These are phyloP conservation scores for Cladorrhinum sp. DNA, from an alignment of 2,329 filamentous ascomycete species.

Conservation along the genomic window DNA sequence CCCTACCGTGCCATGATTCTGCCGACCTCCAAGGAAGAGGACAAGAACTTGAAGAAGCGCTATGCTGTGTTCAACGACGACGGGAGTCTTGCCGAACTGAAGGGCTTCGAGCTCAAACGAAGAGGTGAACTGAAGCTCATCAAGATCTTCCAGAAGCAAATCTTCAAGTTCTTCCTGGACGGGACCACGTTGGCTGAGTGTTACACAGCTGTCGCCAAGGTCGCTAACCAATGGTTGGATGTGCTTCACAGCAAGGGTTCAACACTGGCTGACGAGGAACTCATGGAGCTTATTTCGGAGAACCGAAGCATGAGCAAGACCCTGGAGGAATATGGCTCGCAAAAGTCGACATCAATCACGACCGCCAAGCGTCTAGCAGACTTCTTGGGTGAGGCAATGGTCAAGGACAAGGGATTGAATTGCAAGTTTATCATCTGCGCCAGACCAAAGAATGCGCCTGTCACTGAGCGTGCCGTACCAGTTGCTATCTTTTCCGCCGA, in stretches of 20 bases:
- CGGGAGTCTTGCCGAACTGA: constrained; percentile 89
- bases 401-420: constrained; percentile 97
- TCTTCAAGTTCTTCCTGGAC: constrained; percentile 99
- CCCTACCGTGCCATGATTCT: constrained; percentile 97
- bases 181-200: constrained; percentile 83
- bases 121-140: constrained; percentile 98
- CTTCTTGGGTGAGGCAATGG: constrained; percentile 96
- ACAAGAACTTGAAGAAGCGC: constrained; percentile 99
- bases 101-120: constrained; percentile 96
- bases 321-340: constrained; percentile 87
- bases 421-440: constrained; percentile 99
- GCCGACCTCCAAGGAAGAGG: constrained; percentile 96
- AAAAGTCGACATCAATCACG: constrained; percentile 99
- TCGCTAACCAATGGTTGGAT: constrained; percentile 95
- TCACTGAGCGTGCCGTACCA: constrained; percentile 90
- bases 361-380: constrained; percentile 93
- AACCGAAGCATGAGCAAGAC: constrained; percentile 98
- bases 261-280: constrained; percentile 90
- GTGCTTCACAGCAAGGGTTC: constrained; percentile 85
- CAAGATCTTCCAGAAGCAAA: constrained; percentile 99
- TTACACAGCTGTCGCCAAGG: constrained; percentile 86
- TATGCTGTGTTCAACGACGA: constrained; percentile 99
- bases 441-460: constrained; percentile 79
- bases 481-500: constrained; percentile 98
- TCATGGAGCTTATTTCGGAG: constrained; percentile 99